Base-by-base conservation (phyloP, 805 yeast genomes). In the Starmera amethionina region DNA sequence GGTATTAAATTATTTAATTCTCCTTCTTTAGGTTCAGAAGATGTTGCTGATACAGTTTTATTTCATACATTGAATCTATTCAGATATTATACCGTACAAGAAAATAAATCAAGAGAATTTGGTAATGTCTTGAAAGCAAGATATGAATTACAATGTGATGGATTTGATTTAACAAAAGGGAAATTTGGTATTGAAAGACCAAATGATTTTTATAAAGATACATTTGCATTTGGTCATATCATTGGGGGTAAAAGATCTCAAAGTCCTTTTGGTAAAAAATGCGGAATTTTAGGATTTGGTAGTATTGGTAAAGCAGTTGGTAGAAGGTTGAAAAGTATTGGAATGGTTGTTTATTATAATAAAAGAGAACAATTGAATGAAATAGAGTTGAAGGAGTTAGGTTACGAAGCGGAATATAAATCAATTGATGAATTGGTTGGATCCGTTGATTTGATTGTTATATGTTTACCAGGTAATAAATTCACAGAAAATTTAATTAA, bases 1-100 rank as follows among this genome's bases (percentile, higher is more conserved):
- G 65, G 62, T 2, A 68, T 77, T 19, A 49, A 56, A 30, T 54
- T 79, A 44, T 72, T 73, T 46, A 73, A 76, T 49, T 60, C 64
- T 37, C 62, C 75, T 55, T 43, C 60, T 3, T 39, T 55, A 13
- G 77, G 77, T 0, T 73, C 80, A 4, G 75, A 70, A 35, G 79
- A 80, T 16, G 85, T 79, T 13, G 83, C 82, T 3, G 85, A 79
- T 46, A 64, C 76, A 45, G 82, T 72, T 2, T 55, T 79, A 47
- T 77, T 70, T 68, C 72, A 72, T 46, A 62, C 77, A 1, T 52
- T 79, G 43, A 70, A 71, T 36, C 64, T 74, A 4, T 79, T 75
- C 58, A 63, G 86, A 44, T 66, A 67, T 47, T 75, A 70, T 50
- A 60, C 66, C 6, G 49, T 62, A 27, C 67, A 65, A 40, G 63